These are phyloP conservation scores for Coprinopsis cinerea DNA, from an alignment of 768 basidiomycete species.

Conservation along the genomic window DNA sequence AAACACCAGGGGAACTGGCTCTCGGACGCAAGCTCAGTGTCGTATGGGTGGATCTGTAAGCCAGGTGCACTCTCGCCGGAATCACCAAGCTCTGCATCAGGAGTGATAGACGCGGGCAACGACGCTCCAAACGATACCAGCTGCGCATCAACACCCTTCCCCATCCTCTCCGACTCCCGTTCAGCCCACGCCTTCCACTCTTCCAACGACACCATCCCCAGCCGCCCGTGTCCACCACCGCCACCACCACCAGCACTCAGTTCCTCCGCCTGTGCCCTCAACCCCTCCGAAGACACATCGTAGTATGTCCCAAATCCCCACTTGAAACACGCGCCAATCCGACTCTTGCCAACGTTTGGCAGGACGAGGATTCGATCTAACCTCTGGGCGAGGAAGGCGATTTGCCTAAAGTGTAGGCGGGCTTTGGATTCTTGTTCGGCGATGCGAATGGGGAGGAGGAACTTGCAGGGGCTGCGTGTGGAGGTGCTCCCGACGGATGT, in stretches of 20 bases:
- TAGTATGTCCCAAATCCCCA: constrained; percentile 50
- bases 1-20: constrained; percentile 21
- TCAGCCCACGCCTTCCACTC: not conserved
- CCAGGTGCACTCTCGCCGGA: constrained; percentile 19
- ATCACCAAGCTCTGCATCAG: constrained; percentile 1
- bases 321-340: constrained; percentile 45
- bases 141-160: not conserved
- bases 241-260: constrained; percentile 10
- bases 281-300: constrained; percentile 21
- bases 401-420: constrained; percentile 47
- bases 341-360: constrained; percentile 53
- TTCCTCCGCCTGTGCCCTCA: not conserved
- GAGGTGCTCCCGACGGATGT: too few relatives aligned
- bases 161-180: not conserved
- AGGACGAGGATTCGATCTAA: constrained; percentile 55
- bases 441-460: constrained; percentile 44
- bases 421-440: constrained; percentile 58
- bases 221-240: constrained; percentile 2
- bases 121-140: constrained; percentile 4
- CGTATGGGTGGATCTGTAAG: constrained; percentile 14
- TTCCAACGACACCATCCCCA: not conserved
- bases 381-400: constrained; percentile 39
- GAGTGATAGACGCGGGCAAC: not conserved
- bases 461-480: constrained; percentile 29
- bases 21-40: constrained; percentile 15